Conservation (phyloP, 2,329 filamentous ascomycete species). For the Xylogone sp. region DNA sequence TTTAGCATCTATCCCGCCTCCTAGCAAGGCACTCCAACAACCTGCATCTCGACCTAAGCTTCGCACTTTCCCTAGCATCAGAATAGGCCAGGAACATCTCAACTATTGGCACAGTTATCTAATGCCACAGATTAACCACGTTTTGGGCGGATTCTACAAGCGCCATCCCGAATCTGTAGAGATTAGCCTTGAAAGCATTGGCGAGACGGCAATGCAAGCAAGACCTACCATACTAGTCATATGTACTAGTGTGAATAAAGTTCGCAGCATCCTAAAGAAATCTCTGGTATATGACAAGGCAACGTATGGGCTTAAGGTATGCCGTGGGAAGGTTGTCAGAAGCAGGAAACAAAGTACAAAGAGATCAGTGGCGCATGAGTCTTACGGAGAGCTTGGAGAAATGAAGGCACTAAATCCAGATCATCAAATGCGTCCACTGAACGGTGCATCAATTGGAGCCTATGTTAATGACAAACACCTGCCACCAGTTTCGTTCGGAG, state of each 20-base stretch:
- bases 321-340: conserved; percentile 62
- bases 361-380: conserved; percentile 37
- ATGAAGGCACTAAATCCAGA: conserved; percentile 62
- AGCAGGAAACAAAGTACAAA: conserved; percentile 45
- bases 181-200: conserved; percentile 72
- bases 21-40: background rate
- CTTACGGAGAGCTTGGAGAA: conserved; percentile 30
- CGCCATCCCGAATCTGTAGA: conserved; percentile 74
- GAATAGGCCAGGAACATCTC: conserved; percentile 55
- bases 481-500: conserved; percentile 87
- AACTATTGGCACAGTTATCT: conserved; percentile 69
- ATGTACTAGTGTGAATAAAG: conserved; percentile 70
- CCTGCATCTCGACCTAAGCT: conserved; percentile 35
- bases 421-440: conserved; percentile 74
- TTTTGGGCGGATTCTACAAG: conserved; percentile 66
- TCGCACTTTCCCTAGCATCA: conserved; percentile 56
- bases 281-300: conserved; percentile 65
- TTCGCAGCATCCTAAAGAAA: conserved; percentile 67
- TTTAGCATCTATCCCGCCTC: background rate
- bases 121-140: conserved; percentile 70
- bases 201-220: conserved; percentile 61
- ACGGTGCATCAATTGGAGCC: conserved; percentile 89
- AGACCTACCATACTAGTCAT: conserved; percentile 73
- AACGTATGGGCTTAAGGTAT: conserved; percentile 66
- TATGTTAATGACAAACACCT: conserved; percentile 83